A percentile compares a stretch with the other conserved stretches of the same genome.
Conservation (phyloP, 2,329 filamentous ascomycete genomes). For the Uncinocarpus reesii region DNA sequence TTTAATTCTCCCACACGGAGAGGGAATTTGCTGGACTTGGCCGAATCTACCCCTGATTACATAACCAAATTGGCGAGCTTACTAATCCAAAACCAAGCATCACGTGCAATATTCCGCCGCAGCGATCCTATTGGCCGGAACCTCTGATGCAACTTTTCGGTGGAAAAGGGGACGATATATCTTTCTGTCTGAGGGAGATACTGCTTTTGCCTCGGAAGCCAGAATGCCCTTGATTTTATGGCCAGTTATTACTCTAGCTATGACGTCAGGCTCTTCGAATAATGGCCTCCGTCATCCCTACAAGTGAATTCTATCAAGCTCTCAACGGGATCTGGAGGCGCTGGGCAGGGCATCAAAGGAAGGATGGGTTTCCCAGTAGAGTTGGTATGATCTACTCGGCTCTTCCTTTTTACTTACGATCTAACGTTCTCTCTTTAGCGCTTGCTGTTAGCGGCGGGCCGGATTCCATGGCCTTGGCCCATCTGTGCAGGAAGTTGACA, state of each 20-base stretch:
- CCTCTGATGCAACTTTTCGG: not conserved
- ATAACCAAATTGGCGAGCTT: too few species aligned
- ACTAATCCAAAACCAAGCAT: not conserved
- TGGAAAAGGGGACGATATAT: not conserved
- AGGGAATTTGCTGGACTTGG: too few species aligned
- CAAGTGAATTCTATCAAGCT: conserved; percentile 40
- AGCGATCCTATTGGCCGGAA: not conserved
- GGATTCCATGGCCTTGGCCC: conserved; percentile 94
- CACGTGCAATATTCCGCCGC: not conserved
- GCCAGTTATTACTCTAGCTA: conserved; percentile 8
- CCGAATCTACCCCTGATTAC: too few species aligned
- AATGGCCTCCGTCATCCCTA: conserved; percentile 10
- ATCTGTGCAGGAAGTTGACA: conserved; percentile 49
- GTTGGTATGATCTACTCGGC: conserved; percentile 9
- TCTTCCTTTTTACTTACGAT: not conserved
- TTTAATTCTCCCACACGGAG: too few species aligned
- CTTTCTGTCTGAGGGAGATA: not conserved
- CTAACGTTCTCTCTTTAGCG: conserved; percentile 34
- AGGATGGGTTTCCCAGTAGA: conserved; percentile 1
- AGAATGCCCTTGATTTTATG: not conserved
- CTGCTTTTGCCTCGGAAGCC: not conserved
- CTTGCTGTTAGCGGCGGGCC: conserved; percentile 85
- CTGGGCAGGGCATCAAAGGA: conserved; percentile 36
- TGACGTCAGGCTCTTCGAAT: conserved; percentile 25
- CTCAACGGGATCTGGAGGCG: conserved; percentile 29